Percentiles rank a stretch among this genome's conserved stretches.
phyloP scores from a whole-genome alignment of 805 yeast genomes.

The Priceomyces medius region DNA sequence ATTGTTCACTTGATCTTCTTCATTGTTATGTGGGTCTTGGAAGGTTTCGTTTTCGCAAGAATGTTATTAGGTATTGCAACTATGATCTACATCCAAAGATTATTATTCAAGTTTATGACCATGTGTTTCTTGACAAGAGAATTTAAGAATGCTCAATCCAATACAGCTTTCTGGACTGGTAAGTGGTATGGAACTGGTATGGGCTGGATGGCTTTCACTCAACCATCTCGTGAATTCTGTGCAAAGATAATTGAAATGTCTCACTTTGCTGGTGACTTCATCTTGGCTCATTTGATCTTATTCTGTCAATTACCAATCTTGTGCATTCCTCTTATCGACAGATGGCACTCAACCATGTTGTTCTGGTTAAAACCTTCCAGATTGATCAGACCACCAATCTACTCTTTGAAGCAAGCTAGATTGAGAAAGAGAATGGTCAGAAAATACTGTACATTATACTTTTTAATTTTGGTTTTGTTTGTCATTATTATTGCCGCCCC shows the following conservation, averaged over 20 bases:
- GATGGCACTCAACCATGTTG: conserved; percentile 97
- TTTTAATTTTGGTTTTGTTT: conserved; percentile 65
- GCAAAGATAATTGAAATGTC: conserved; percentile 94
- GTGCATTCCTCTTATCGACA: conserved; percentile 83
- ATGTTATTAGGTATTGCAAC: conserved; percentile 85
- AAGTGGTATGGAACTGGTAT: conserved; percentile 95
- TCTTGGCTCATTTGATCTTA: conserved; percentile 85
- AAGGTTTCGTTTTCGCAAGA: conserved; percentile 86
- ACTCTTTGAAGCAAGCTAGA: conserved; percentile 93
- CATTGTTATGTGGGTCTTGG: conserved; percentile 95
- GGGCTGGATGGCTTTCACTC: conserved; percentile 93
- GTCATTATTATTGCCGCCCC: conserved; percentile 85
- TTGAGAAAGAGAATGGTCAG: conserved; percentile 96
- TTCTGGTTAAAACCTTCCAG: conserved; percentile 98
- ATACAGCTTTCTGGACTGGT: conserved; percentile 99
- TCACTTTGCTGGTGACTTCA: conserved; percentile 94
- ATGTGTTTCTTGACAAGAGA: conserved; percentile 83
- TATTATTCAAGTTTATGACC: conserved; percentile 81
- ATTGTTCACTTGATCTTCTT: conserved; percentile 82
- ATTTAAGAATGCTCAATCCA: conserved; percentile 91
- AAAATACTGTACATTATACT: conserved; percentile 84
- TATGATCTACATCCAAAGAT: conserved; percentile 82
- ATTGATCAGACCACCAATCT: conserved; percentile 97
- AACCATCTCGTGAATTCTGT: conserved; percentile 91
- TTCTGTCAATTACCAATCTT: conserved; percentile 88